Conservation (phyloP, 228 moss, liverwort and hornwort genomes). For the Sphagnum fallax region DNA sequence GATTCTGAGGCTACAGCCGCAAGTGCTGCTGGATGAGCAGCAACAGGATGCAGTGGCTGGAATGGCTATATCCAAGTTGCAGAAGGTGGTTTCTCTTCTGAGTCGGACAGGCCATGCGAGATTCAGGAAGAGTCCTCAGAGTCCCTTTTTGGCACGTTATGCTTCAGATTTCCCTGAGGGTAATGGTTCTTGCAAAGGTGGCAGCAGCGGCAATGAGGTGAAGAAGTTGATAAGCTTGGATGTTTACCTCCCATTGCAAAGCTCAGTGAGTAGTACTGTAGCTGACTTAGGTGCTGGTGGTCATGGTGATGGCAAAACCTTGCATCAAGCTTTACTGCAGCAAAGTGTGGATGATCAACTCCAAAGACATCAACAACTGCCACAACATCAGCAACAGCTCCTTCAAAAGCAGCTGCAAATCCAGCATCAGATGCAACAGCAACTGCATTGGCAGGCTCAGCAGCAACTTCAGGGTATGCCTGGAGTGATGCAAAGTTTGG, state of each 20-base stretch:
- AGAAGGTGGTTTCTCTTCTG: slow-evolving; percentile 14
- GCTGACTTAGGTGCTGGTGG: too few relatives aligned
- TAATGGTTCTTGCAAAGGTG: neutral
- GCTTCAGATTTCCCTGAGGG: neutral
- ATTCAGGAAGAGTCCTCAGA: slow-evolving; percentile 1
- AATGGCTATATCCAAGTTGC: slow-evolving; percentile 14
- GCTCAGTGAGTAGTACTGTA: too few relatives aligned
- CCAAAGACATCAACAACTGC: too few relatives aligned
- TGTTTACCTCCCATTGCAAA: too few relatives aligned
- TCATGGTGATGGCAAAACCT: too few relatives aligned
- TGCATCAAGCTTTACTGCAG: too few relatives aligned
- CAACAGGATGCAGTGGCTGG: slow-evolving; percentile 1
- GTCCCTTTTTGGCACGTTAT: neutral
- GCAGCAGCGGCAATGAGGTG: neutral
- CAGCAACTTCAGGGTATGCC: neutral
- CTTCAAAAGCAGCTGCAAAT: slow-evolving; percentile 17
- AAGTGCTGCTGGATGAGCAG: too few relatives aligned
- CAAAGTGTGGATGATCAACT: too few relatives aligned
- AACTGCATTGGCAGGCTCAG: slow-evolving; percentile 8
- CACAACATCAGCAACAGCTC: slow-evolving; percentile 8
- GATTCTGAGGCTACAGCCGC: slow-evolving; percentile 44
- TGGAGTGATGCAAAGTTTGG: too few relatives aligned
- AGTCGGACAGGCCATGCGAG: slow-evolving; percentile 18
- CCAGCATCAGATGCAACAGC: slow-evolving; percentile 19
- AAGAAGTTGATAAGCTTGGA: neutral